These are phyloP conservation scores for Marasmius tenuissimus DNA, from an alignment of 1,284 basidiomycete genomes.

Conservation along the genomic window DNA sequence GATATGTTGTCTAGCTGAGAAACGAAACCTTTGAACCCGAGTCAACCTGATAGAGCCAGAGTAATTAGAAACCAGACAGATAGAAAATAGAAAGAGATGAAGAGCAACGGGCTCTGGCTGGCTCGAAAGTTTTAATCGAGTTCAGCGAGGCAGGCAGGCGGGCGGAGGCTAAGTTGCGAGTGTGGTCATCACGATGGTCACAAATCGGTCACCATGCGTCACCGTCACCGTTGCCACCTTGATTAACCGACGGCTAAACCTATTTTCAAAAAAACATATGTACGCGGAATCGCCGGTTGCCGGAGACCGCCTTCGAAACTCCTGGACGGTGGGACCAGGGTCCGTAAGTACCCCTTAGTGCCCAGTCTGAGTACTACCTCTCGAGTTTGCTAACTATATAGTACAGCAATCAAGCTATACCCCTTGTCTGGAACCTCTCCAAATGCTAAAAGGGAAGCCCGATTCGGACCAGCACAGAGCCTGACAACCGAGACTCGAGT, in stretches of 20 bases:
- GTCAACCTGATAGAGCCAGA: neutral
- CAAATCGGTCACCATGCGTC: neutral
- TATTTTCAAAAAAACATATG: neutral
- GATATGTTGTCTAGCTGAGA: neutral
- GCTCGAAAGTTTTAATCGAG: neutral
- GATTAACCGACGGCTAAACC: neutral
- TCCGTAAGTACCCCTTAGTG: too few species aligned
- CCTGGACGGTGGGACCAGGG: too few species aligned
- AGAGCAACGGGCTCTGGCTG: too few species aligned
- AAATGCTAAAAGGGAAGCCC: too few species aligned
- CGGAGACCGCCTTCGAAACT: too few species aligned
- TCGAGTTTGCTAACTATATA: too few species aligned
- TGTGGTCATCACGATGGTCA: neutral
- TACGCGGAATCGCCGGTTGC: neutral
- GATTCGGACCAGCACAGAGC: too few species aligned
- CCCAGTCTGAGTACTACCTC: too few species aligned
- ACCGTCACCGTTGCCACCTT: neutral
- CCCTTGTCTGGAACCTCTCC: too few species aligned
- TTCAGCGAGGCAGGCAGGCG: neutral
- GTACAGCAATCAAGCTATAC: too few species aligned
- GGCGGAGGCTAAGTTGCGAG: neutral
- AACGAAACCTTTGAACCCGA: neutral
- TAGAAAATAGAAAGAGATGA: neutral
- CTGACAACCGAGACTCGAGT: too few species aligned
- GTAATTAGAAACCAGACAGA: neutral